Conservation (phyloP, 495 filamentous ascomycete species). For the Aeminium ludgeri region DNA sequence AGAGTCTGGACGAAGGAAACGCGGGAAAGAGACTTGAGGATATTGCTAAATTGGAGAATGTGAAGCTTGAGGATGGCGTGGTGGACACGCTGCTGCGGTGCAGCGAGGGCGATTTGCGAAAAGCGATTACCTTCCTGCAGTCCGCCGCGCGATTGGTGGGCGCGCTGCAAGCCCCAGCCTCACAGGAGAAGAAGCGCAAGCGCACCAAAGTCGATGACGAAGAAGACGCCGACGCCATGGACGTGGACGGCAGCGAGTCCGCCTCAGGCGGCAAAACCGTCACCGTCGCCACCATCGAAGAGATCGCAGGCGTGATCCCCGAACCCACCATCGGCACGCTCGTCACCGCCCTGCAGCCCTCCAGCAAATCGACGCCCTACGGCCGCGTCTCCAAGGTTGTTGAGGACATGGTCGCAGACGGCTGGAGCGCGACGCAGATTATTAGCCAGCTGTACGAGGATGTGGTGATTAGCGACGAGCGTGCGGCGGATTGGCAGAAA, state of each 20-base stretch:
- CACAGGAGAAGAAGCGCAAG: conserved; percentile 26
- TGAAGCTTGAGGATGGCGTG: conserved; percentile 59
- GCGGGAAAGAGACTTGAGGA: conserved; percentile 56
- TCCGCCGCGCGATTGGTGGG: conserved; percentile 70
- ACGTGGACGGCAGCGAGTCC: conserved; percentile 22
- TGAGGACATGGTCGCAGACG: conserved; percentile 83
- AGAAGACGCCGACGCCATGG: conserved; percentile 33
- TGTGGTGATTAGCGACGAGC: conserved; percentile 60
- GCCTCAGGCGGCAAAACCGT: conserved; percentile 33
- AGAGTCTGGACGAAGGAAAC: conserved; percentile 73
- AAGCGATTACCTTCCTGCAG: conserved; percentile 91
- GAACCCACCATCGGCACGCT: conserved; percentile 50
- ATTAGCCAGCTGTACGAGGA: conserved; percentile 73
- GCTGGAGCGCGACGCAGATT: conserved; percentile 91
- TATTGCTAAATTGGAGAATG: conserved; percentile 62
- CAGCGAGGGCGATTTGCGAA: conserved; percentile 84
- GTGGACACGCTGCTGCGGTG: conserved; percentile 70
- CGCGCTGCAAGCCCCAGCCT: conserved; percentile 23
- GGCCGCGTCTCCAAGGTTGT: conserved; percentile 59
- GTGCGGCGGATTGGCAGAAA: conserved; percentile 67
- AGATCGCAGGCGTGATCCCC: conserved; percentile 92
- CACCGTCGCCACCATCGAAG: conserved; percentile 66
- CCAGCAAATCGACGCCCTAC: conserved; percentile 42
- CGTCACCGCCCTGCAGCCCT: conserved; percentile 61
- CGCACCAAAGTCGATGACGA: conserved; percentile 42